Conservation (phyloP, 306 rosid species). For the Parietaria judaica region DNA sequence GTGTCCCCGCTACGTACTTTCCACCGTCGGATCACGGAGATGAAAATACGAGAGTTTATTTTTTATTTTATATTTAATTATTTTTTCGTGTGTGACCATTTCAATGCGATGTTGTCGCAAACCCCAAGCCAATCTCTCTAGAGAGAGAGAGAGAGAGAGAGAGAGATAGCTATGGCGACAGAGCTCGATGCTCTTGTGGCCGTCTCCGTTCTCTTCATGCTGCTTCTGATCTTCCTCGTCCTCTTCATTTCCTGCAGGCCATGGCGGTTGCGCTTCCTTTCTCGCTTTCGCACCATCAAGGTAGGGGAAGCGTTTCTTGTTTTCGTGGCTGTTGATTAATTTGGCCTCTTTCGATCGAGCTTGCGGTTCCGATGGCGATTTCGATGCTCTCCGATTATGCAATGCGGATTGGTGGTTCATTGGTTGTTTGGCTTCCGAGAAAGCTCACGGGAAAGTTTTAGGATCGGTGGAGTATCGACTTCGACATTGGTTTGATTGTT, state of each 20-base stretch:
- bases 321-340: not conserved
- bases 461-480: conserved; percentile 9
- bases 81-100: conserved; percentile 44
- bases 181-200: conserved; percentile 48
- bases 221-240: conserved; percentile 65
- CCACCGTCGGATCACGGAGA: not conserved
- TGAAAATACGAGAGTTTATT: not conserved
- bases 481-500: conserved; percentile 4
- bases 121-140: conserved; percentile 44
- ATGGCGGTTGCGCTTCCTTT: conserved; percentile 75
- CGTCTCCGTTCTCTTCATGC: conserved; percentile 72
- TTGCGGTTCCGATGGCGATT: conserved; percentile 4
- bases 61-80: not conserved
- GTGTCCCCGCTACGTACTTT: not conserved
- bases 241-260: conserved; percentile 74
- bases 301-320: conserved; percentile 15
- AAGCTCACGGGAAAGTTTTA: conserved; percentile 2
- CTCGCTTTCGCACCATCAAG: conserved; percentile 47
- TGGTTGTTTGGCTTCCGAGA: conserved; percentile 23
- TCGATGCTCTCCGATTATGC: not conserved
- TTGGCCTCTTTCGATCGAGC: not conserved
- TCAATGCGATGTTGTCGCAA: conserved; percentile 83
- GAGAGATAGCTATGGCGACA: conserved; percentile 52
- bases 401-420: not conserved
- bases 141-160: conserved; percentile 50